Evolutionary conservation across 2,329 filamentous ascomycete genomes (phyloP).

Genomic region (Xylariaceae sp.): DNA sequence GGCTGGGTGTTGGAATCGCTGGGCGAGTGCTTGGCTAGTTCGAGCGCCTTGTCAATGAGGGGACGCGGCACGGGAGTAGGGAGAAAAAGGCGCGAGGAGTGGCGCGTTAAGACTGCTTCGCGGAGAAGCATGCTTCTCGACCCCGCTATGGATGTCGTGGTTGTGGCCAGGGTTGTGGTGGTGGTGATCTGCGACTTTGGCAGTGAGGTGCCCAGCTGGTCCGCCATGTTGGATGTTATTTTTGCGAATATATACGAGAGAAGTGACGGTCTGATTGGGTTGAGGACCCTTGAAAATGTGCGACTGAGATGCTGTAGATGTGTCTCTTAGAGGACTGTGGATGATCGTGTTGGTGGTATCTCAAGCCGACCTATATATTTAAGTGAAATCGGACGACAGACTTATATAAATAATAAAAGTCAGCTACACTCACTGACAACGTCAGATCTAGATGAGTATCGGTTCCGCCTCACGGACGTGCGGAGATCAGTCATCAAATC

Average conservation of each 20-base stretch:
- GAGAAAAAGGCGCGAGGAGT: conserved; percentile 17
- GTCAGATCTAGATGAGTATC: not conserved
- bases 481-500: not conserved
- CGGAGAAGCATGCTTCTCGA: conserved; percentile 14
- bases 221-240: not conserved
- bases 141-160: not conserved
- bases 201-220: not conserved
- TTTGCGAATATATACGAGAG: not conserved
- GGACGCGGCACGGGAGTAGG: conserved; percentile 8
- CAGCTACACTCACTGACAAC: not conserved
- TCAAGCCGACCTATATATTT: too few relatives aligned
- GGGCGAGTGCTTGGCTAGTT: conserved; percentile 17
- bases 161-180: not conserved
- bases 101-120: conserved; percentile 20
- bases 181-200: not conserved
- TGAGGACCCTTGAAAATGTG: too few relatives aligned
- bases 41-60: conserved; percentile 9
- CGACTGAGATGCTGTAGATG: too few relatives aligned
- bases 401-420: too few relatives aligned
- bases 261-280: too few relatives aligned
- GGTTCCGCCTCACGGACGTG: not conserved
- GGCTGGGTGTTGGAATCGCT: conserved; percentile 24
- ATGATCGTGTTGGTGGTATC: too few relatives aligned
- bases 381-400: too few relatives aligned
- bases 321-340: too few relatives aligned